These are phyloP conservation scores for Hypoxylon fuscum DNA, from an alignment of 495 filamentous ascomycete species.

Conservation along the genomic window DNA sequence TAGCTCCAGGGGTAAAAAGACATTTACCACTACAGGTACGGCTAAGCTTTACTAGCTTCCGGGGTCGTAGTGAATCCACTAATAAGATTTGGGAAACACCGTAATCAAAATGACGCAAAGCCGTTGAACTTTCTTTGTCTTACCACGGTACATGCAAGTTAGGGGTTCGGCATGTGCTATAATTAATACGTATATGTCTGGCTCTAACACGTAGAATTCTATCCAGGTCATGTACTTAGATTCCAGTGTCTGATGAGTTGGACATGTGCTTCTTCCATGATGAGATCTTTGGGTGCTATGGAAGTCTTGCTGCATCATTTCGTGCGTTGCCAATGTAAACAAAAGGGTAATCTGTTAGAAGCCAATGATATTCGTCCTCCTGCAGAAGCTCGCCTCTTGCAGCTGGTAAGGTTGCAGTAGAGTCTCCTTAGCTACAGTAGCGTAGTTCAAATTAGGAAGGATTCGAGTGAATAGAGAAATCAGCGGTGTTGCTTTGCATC, in stretches of 20 bases:
- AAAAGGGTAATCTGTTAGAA: constrained; percentile 17
- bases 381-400: constrained; percentile 20
- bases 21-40: no score
- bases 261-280: no score
- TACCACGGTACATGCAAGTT: not conserved
- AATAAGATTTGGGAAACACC: constrained; percentile 24
- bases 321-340: constrained; percentile 29
- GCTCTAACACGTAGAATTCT: no score
- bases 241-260: no score
- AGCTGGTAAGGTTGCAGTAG: constrained; percentile 36
- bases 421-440: constrained; percentile 32
- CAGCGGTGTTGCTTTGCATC: constrained; percentile 18
- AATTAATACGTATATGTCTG: not conserved
- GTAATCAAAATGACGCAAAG: constrained; percentile 23
- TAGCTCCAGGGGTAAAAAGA: not conserved
- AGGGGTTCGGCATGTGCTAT: constrained; percentile 8
- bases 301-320: constrained; percentile 12
- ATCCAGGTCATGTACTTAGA: no score
- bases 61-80: constrained; percentile 13
- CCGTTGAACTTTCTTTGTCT: constrained; percentile 21
- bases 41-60: constrained; percentile 30
- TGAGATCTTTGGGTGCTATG: not conserved
- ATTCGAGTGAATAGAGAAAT: constrained; percentile 19
- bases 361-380: constrained; percentile 19
- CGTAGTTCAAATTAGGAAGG: constrained; percentile 30